Conservation (phyloP, 257 asterid species). For the Craterostigma plantagineum region DNA sequence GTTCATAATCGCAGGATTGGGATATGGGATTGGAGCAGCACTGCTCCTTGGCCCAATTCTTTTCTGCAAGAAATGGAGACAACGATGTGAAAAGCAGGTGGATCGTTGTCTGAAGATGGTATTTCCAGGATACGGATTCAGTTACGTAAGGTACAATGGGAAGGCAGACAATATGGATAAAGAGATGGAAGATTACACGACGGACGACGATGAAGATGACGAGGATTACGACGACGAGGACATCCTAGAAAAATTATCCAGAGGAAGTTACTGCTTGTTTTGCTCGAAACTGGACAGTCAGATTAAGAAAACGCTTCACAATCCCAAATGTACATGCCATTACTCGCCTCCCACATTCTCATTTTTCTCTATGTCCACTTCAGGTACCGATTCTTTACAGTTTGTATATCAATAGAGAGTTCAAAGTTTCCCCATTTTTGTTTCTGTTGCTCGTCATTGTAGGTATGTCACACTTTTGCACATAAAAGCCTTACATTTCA, state of each 20-base stretch:
- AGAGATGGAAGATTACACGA: constrained; percentile 15
- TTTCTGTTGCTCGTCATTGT: not conserved
- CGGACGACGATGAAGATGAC: constrained; percentile 26
- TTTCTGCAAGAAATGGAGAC: constrained; percentile 15
- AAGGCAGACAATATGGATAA: constrained; percentile 24
- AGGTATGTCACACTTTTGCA: too few species aligned
- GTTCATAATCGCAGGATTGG: not conserved
- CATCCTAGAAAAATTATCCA: constrained; percentile 11
- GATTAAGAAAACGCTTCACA: constrained; percentile 31
- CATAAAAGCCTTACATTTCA: too few species aligned
- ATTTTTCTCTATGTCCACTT: constrained; percentile 26
- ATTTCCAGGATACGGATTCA: constrained; percentile 29
- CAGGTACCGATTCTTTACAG: constrained; percentile 29
- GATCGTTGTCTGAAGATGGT: constrained; percentile 19
- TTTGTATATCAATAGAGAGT: constrained; percentile 12
- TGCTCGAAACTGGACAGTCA: constrained; percentile 58
- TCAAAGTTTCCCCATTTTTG: too few species aligned
- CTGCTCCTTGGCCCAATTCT: not conserved
- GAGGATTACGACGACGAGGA: constrained; percentile 9
- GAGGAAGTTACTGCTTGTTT: constrained; percentile 49
- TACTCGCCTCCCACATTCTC: constrained; percentile 25
- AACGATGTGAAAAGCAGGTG: constrained; percentile 11
- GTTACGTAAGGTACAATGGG: constrained; percentile 32
- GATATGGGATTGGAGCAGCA: not conserved
- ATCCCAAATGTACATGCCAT: constrained; percentile 51